Evolutionary conservation across 2,329 filamentous ascomycete species (phyloP).

Genomic region (Botrytis galanthina): DNA sequence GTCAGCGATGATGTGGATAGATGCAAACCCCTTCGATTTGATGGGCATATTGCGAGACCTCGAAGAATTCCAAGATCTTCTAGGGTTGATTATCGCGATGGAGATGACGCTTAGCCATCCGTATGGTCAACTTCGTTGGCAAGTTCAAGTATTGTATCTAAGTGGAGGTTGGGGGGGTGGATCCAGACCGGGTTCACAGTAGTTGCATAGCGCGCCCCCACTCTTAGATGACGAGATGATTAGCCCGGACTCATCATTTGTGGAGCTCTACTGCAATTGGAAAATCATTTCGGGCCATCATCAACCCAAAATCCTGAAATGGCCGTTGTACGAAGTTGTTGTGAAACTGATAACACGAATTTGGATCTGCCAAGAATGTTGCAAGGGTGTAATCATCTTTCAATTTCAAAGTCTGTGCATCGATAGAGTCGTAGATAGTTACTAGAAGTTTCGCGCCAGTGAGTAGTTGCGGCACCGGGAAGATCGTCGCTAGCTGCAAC

Average conservation of each 20-base stretch:
- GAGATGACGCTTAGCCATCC: conserved; percentile 3
- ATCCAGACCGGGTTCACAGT: conserved; percentile 3
- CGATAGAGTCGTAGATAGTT: conserved; percentile 1
- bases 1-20: not conserved
- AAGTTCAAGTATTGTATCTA: conserved; percentile 2
- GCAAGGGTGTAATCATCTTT: not conserved
- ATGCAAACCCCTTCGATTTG: conserved; percentile 1
- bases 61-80: not conserved
- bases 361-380: conserved; percentile 1
- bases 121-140: conserved; percentile 3
- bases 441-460: not conserved
- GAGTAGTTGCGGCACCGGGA: conserved; percentile 11
- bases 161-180: not conserved
- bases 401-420: conserved; percentile 9
- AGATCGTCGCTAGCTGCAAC: conserved; percentile 2
- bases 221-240: conserved; percentile 16
- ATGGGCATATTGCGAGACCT: not conserved
- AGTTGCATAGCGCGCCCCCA: not conserved
- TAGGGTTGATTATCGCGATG: not conserved
- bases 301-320: not conserved
- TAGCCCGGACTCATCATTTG: not conserved
- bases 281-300: not conserved
- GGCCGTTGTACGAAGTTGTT: not conserved
- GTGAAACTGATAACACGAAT: not conserved
- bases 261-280: not conserved